Base-by-base conservation (phyloP, 2,329 filamentous ascomycete species). In the Hypoxylon sp. region DNA sequence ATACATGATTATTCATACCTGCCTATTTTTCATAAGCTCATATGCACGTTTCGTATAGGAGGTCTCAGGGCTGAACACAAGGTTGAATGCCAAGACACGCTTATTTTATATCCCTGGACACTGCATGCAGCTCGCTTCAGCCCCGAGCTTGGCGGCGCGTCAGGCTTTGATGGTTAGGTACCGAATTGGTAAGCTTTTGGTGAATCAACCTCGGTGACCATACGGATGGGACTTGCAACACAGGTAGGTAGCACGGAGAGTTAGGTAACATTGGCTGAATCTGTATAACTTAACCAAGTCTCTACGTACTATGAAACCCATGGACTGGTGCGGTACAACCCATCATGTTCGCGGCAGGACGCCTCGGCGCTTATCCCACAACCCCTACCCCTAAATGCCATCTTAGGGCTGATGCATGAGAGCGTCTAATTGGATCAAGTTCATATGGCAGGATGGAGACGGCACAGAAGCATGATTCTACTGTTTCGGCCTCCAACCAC, bases 21-120 rank as follows among this genome's bases (percentile, higher is more conserved):
- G n/a, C 6, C 37, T 42, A n/a, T 42, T 17, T 8, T 42, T n/a
- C 37, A 17, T 42, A 8, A 6, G 7, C 37, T 7, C 39, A 21
- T 44, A 53, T 35, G 50, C 32, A 19, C 19, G 13, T 31, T 35
- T 37, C 31, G 24, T 21, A 54, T 54, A 27, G 17, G 10, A 29
- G 42, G 13, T 10, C 15, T 44, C 24, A 56, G 39, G n/a, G 19
- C 13, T 29, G 27, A 27, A n/a, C 17, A 2, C 27, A 29, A 24
- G 24, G 29, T 44, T 47, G 4, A 27, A 17, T 44, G 39, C 53
- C 27, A 47, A 47, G 53, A 46, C 15, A 32, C 13, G 2, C 21
- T 8, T 24, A 44, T 13, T 42, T 32, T 11, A 17, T 35, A 56
- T 10, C 53, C 53, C 53, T 56, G 35, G 44, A 42, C 13, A 4